phyloP scores from a whole-genome alignment of 495 filamentous ascomycete species.

The Neohortaea acidophila region DNA sequence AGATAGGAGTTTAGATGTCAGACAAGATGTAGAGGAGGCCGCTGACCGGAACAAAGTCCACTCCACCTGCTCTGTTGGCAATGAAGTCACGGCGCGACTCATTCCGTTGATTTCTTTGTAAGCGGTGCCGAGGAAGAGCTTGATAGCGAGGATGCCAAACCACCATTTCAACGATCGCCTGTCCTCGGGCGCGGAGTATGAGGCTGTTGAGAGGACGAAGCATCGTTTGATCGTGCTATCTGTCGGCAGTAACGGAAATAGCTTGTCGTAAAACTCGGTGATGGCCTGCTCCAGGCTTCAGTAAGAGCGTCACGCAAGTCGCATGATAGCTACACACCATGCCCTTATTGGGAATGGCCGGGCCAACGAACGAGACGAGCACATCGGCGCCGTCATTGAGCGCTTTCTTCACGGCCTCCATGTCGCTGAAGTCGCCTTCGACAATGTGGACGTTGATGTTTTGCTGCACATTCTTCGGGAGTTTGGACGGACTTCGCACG shows the following conservation, averaged over 20 bases:
- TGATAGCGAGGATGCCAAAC: background rate
- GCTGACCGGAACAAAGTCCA: constrained; percentile 4
- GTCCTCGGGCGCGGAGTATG: constrained; percentile 2
- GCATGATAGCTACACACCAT: constrained; percentile 4
- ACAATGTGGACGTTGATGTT: background rate
- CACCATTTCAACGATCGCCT: background rate
- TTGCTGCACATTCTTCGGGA: background rate
- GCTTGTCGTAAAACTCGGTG: constrained; percentile 2
- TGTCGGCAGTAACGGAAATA: background rate
- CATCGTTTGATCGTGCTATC: constrained; percentile 1
- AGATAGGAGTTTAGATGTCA: too few species aligned
- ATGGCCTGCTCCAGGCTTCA: constrained; percentile 1
- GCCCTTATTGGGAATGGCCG: background rate
- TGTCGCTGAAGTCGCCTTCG: constrained; percentile 1
- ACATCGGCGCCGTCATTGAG: constrained; percentile 1
- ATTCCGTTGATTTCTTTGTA: constrained; percentile 5
- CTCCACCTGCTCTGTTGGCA: background rate
- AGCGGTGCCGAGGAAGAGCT: background rate
- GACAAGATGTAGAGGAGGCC: background rate
- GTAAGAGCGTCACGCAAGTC: too few species aligned
- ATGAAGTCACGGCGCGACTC: background rate
- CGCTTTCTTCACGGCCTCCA: background rate
- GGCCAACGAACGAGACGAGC: constrained; percentile 7
- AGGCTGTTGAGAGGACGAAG: constrained; percentile 3
- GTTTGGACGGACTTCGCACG: constrained; percentile 3